Conservation (phyloP, 495 filamentous ascomycete genomes). For the Lichenothelia convexa region DNA sequence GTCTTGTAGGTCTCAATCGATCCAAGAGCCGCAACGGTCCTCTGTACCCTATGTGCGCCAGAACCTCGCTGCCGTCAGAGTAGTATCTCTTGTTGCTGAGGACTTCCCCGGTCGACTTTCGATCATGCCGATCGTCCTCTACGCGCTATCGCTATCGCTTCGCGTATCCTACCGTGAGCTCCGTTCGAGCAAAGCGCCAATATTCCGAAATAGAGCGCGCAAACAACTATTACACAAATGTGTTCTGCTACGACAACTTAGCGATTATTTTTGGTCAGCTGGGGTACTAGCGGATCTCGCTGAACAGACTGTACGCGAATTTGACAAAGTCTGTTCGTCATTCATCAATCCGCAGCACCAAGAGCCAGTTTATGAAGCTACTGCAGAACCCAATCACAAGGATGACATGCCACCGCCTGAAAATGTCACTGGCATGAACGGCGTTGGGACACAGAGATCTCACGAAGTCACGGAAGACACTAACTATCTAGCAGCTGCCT, state of each 20-base stretch:
- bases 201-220: not conserved
- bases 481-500: not conserved
- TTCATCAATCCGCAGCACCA: not conserved
- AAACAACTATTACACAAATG: not conserved
- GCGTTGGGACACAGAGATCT: too few relatives aligned
- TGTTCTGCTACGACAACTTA: not conserved
- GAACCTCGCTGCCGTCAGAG: not conserved
- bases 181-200: not conserved
- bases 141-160: not conserved
- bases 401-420: too few relatives aligned
- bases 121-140: not conserved
- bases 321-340: not conserved
- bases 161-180: not conserved
- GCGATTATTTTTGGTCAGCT: not conserved
- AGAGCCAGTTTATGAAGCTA: too few relatives aligned
- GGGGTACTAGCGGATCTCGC: not conserved
- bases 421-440: not conserved
- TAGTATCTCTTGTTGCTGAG: not conserved
- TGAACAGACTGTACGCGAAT: not conserved
- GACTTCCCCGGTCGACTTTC: not conserved
- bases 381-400: not conserved
- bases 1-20: not conserved
- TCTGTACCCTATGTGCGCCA: not conserved
- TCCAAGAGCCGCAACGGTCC: not conserved
- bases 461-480: too few relatives aligned